Evolutionary conservation across 108 stramenopile genomes (phyloP).

Genomic region (Skeletonema costatum): DNA sequence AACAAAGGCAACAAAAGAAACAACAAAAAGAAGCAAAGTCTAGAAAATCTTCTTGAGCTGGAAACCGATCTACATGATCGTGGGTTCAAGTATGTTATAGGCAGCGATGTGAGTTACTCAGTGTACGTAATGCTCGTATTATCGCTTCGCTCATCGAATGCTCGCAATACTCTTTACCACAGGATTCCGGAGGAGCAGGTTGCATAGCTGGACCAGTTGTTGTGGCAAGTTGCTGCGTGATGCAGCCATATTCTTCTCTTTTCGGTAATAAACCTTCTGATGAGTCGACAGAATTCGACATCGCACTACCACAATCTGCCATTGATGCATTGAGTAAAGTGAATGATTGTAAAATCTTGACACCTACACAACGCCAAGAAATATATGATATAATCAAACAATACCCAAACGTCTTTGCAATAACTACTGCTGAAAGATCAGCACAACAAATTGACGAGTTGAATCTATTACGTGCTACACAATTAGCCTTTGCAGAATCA

Average conservation of each 20-base stretch:
- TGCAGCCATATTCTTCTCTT: constrained; percentile 20
- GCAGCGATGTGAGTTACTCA: constrained; percentile 56
- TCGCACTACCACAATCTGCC: constrained; percentile 1
- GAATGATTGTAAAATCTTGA: constrained; percentile 69
- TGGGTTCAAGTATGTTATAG: constrained; percentile 58
- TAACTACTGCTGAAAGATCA: constrained; percentile 46
- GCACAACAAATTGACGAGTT: constrained; percentile 61
- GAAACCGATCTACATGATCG: constrained; percentile 36
- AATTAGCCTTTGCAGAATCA: constrained; percentile 68
- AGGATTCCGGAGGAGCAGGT: constrained; percentile 67
- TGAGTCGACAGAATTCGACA: not conserved
- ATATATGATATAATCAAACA: constrained; percentile 59
- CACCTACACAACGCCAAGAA: constrained; percentile 35
- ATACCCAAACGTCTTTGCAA: constrained; percentile 53
- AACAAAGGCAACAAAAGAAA: not conserved
- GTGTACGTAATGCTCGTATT: not conserved
- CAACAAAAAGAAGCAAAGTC: constrained; percentile 28
- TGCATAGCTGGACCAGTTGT: constrained; percentile 82
- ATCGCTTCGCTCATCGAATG: not conserved
- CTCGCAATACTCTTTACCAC: not conserved
- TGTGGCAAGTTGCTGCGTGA: constrained; percentile 65
- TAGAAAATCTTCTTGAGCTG: constrained; percentile 27
- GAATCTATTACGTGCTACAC: constrained; percentile 55
- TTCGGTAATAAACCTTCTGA: not conserved
- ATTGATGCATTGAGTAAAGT: constrained; percentile 40